Conservation (phyloP, 108 stramenopile species). For the Hondaea fermentalgiana region DNA sequence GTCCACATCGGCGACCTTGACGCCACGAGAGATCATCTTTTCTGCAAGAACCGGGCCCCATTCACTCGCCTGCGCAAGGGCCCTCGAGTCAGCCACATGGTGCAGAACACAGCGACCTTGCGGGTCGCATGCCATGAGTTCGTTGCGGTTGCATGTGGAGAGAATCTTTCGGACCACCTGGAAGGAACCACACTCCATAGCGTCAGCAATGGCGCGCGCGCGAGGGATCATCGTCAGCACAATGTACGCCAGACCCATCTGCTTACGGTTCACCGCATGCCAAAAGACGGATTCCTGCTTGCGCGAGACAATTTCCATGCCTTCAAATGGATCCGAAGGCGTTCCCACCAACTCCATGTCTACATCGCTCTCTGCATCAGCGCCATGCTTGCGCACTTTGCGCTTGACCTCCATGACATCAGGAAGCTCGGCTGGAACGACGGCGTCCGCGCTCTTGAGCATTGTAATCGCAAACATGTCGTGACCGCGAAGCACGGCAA, state of each 20-base stretch:
- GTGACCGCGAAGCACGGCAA: neutral
- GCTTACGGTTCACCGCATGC: neutral
- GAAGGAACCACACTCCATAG: neutral
- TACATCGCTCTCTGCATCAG: neutral
- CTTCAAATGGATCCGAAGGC: no score
- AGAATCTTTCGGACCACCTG: neutral
- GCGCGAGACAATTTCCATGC: neutral
- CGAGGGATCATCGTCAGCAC: neutral
- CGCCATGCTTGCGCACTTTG: neutral
- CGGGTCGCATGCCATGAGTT: neutral
- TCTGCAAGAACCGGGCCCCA: neutral
- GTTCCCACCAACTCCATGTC: neutral
- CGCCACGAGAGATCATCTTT: neutral
- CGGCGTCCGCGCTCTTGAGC: neutral
- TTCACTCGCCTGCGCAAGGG: neutral
- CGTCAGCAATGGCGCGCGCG: neutral
- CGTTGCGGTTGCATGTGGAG: neutral
- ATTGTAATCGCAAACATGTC: neutral
- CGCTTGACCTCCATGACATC: neutral
- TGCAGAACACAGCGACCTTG: neutral
- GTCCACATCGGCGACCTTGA: neutral
- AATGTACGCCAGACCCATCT: neutral
- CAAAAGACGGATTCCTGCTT: neutral
- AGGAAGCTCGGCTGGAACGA: neutral
- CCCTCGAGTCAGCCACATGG: neutral